Evolutionary conservation across 1,284 basidiomycete species (phyloP), one percentile per base, ranked within the genome.

Genomic region (Ganoderma sp.): DNA sequence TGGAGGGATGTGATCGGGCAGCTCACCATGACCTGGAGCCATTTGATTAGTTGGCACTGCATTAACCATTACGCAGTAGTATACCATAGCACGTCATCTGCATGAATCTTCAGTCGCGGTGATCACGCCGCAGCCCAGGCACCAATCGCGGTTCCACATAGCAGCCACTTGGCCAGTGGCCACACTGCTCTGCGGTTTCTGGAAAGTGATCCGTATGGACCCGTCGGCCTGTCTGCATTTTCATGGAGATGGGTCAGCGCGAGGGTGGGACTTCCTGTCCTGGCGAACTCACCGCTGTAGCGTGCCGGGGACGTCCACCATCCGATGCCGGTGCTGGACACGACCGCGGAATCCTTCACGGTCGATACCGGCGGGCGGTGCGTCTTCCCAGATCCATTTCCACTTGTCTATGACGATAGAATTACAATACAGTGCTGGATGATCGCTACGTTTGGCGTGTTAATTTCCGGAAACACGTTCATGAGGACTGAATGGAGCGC

Each of bases 41-140:
- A 56, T 56, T 56, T 34, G 52, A 56, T 34, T 56, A 56, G 41
- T 64, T 48, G 45, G 25, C 32, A 45, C 28, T 37, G n/a, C 28
- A 19, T 48, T 50, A 41, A 39, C 8, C 34, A 58, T 39, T 12
- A 54, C 32, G 32, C 32, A 34, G 48, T 60, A 19, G 6, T 48
- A 39, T 39, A 39, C 32, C 32, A n/a, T 45, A 45, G 15, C 3
- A 41, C 22, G 39, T 41, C 22, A 60, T 8, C 28, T 15, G 57
- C 22, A 50, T 37, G 43, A 52, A 41, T 43, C 63, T 63, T 61
- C 62, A 9, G 64, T 71, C 57, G 66, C 63, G 15, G 66, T 74
- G 65, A 97, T 95, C 14, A 85, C 80, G 22, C 94, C 96, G 75
- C 92, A 94, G 2, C 96, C 96, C 32, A 97, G 82, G 79, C 95